Conservation (phyloP, 2,329 filamentous ascomycete genomes). For the Aurifilum marmelostoma region DNA sequence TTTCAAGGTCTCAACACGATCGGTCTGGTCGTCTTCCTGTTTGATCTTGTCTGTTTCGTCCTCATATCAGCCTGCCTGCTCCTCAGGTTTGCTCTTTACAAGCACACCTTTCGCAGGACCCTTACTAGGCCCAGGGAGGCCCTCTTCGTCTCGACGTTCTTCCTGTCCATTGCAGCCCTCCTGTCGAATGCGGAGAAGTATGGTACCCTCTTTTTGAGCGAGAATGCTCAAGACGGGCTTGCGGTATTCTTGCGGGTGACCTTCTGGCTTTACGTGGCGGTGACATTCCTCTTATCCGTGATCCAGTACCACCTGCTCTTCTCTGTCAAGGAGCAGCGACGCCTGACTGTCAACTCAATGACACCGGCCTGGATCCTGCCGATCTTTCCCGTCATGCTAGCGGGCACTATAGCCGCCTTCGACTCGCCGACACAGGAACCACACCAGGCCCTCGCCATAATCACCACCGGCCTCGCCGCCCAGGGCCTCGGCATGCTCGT, state of each 20-base stretch:
- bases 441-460: constrained; percentile 53
- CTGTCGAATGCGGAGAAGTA: constrained; percentile 56
- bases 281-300: constrained; percentile 57
- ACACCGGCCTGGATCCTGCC: constrained; percentile 66
- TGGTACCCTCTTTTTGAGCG: constrained; percentile 47
- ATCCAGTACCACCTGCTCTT: constrained; percentile 63
- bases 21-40: constrained; percentile 53
- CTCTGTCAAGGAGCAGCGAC: constrained; percentile 47
- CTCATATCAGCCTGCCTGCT: constrained; percentile 40
- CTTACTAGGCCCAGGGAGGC: constrained; percentile 55
- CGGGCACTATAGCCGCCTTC: constrained; percentile 60
- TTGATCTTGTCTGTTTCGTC: constrained; percentile 53
- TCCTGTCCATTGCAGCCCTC: constrained; percentile 63
- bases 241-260: constrained; percentile 54
- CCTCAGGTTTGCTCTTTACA: constrained; percentile 49
- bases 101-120: constrained; percentile 47
- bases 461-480: constrained; percentile 60
- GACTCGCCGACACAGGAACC: constrained; percentile 54
- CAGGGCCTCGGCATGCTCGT: constrained; percentile 65
- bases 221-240: constrained; percentile 51
- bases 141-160: constrained; percentile 65
- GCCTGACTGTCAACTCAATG: constrained; percentile 52
- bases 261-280: constrained; percentile 65
- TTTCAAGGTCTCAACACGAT: constrained; percentile 55
- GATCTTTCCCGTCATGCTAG: constrained; percentile 66